Evolutionary conservation across 129 eudicot species (phyloP), one percentile per base, ranked within the genome.

Genomic region (Flaveria bidentis): DNA sequence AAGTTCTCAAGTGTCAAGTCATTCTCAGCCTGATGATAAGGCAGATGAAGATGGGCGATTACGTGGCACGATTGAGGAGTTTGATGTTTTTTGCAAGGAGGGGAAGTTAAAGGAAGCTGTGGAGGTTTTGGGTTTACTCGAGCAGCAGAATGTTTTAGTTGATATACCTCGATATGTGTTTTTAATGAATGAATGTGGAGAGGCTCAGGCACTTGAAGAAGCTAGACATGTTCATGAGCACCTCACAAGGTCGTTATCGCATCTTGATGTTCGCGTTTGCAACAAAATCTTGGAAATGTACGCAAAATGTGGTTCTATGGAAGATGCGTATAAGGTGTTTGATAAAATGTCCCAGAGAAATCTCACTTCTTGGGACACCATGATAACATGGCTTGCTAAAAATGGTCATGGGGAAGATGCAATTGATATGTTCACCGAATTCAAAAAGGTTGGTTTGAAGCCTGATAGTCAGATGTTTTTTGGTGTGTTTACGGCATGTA

Each of bases 331-430:
- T 39, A 65, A 65, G 50, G 70, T 65, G 25, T 65, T 65, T 65
- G 70, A 16, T 36, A 65, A 65, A 6, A 65, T 65, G 70, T n/a
- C 26, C 0, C 70, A 36, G 50, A 65, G 70, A n/a, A 65, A 65
- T 65, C 46, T 65, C 6, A 65, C 70, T 33, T 36, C 70, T 39
- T 65, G 70, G 70, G 70, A 65, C 46, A 65, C 50, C 14, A 65
- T 65, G 70, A 36, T 65, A 36, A 65, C 70, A 41, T 65, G 70
- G 70, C 6, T 65, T 16, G 70, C 70, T n/a, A 65, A 36, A 65
- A 65, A 65, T 17, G 70, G 70, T 8, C 70, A 65, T 39, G 70
- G 70, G 49, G 70, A 65, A 65, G 70, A 65, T 65, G 70, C 70
- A 2, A 65, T 65, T 65, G 70, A 65, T 36, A 65, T 65, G 70